A percentile compares a stretch with the other conserved stretches of the same genome.
Conservation (phyloP, 148 eudicot species). For the Pouteria glomerata region DNA sequence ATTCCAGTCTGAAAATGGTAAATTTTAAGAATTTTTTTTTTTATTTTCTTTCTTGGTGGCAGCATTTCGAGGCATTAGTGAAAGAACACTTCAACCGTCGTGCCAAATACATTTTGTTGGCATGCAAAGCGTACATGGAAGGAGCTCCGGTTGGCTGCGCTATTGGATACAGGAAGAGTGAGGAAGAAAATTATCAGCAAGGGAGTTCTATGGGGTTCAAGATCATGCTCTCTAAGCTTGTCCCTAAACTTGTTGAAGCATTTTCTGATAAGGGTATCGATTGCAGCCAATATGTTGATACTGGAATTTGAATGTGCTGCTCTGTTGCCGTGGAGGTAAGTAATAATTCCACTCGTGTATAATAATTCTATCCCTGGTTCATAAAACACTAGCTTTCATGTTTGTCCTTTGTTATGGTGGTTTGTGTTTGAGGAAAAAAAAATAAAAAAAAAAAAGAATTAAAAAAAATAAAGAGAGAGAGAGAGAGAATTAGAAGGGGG, state of each 20-base stretch:
- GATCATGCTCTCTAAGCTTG: slow-evolving; percentile 90
- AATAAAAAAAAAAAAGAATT: too few relatives aligned
- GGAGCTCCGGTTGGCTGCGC: slow-evolving; percentile 61
- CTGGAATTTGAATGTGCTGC: slow-evolving; percentile 9
- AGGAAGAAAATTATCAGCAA: slow-evolving; percentile 26
- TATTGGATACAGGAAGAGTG: slow-evolving; percentile 16
- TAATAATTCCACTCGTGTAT: background rate
- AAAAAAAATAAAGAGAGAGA: too few relatives aligned
- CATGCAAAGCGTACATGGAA: slow-evolving; percentile 86
- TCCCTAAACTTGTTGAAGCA: slow-evolving; percentile 77
- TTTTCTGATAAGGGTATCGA: slow-evolving; percentile 60
- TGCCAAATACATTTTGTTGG: slow-evolving; percentile 43
- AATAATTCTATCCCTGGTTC: too few relatives aligned
- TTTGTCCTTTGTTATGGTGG: slow-evolving; percentile 2
- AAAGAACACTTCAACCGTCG: slow-evolving; percentile 58
- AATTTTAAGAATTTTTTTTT: background rate
- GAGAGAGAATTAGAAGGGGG: too few relatives aligned
- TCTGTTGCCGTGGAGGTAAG: background rate
- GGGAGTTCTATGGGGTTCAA: slow-evolving; percentile 83
- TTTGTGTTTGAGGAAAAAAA: too few relatives aligned
- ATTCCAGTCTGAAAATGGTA: too few relatives aligned
- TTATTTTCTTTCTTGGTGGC: slow-evolving; percentile 10
- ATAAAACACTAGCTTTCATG: slow-evolving; percentile 4
- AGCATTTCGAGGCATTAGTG: slow-evolving; percentile 84
- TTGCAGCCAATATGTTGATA: slow-evolving; percentile 37